These are phyloP conservation scores for Allium cepa DNA, from an alignment of 106 monocot genomes.

Conservation along the genomic window DNA sequence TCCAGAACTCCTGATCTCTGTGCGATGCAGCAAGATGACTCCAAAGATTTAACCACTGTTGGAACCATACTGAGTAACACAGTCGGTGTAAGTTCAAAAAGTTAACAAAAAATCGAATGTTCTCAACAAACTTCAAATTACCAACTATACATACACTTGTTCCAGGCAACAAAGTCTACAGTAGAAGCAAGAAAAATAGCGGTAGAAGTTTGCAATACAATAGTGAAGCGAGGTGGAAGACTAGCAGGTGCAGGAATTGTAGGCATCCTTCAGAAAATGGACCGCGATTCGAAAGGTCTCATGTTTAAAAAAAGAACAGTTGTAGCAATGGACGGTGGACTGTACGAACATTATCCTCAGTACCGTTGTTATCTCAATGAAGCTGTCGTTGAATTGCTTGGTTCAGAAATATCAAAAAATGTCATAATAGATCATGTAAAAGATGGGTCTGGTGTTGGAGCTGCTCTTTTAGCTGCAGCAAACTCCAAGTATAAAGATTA, in stretches of 20 bases:
- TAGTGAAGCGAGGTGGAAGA: conserved; percentile 45
- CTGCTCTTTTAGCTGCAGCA: conserved; percentile 52
- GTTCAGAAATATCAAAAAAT: conserved; percentile 31
- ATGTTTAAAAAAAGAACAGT: conserved; percentile 46
- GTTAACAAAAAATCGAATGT: neutral
- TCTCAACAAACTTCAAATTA: neutral
- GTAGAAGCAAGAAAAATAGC: conserved; percentile 24
- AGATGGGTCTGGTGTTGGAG: conserved; percentile 70
- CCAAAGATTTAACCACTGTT: conserved; percentile 26
- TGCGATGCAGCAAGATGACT: conserved; percentile 59
- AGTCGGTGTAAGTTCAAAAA: conserved; percentile 26
- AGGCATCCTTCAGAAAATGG: conserved; percentile 56
- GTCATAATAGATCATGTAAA: conserved; percentile 46
- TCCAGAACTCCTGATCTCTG: conserved; percentile 65
- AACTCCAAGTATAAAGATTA: conserved; percentile 34
- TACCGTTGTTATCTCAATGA: conserved; percentile 44
- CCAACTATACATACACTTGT: neutral
- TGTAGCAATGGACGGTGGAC: conserved; percentile 68
- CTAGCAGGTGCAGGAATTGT: conserved; percentile 60
- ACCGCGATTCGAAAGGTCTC: conserved; percentile 30
- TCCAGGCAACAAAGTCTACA: conserved; percentile 21
- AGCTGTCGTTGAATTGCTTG: conserved; percentile 50
- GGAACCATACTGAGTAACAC: conserved; percentile 25
- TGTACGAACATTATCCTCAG: conserved; percentile 60
- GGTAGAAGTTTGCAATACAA: conserved; percentile 35